These are phyloP conservation scores for Hortaea sp. DNA, from an alignment of 2,329 filamentous ascomycete genomes.

Conservation along the genomic window DNA sequence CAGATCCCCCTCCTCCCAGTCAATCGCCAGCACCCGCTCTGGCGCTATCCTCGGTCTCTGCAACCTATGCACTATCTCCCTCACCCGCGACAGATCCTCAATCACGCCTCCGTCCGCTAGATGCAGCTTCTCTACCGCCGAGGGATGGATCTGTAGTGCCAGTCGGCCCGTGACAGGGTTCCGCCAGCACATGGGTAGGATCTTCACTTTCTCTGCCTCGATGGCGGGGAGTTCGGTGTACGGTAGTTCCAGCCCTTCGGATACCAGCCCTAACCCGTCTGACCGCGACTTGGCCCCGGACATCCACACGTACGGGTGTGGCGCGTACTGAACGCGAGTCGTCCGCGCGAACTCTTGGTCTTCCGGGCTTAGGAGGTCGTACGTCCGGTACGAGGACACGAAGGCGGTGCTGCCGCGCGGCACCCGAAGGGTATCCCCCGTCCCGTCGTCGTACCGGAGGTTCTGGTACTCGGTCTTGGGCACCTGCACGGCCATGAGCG, in stretches of 20 bases:
- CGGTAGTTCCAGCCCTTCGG: conserved; percentile 54
- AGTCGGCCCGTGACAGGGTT: conserved; percentile 59
- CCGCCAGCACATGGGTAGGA: conserved; percentile 67
- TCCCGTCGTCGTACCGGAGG: conserved; percentile 63
- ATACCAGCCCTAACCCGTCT: conserved; percentile 61
- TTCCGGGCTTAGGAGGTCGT: conserved; percentile 51
- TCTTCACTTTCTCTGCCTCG: conserved; percentile 56
- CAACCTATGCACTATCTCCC: conserved; percentile 60
- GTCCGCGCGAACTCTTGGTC: conserved; percentile 59
- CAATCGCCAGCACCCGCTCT: conserved; percentile 58
- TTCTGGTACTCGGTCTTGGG: conserved; percentile 56
- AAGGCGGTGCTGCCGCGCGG: conserved; percentile 70
- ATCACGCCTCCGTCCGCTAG: conserved; percentile 55
- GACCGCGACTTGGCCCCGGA: conserved; percentile 54
- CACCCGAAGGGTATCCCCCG: conserved; percentile 54
- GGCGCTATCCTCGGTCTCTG: conserved; percentile 66
- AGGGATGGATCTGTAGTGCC: conserved; percentile 65
- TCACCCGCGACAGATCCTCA: conserved; percentile 56
- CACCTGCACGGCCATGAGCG: conserved; percentile 63
- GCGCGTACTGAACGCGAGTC: conserved; percentile 62
- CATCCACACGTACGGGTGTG: conserved; percentile 81
- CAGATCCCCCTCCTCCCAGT: conserved; percentile 68
- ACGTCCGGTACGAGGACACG: conserved; percentile 61
- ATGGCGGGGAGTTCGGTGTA: conserved; percentile 52
- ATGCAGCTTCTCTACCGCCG: conserved; percentile 59